Evolutionary conservation across 129 eudicot species (phyloP).

Genomic region (Flaveria bidentis): DNA sequence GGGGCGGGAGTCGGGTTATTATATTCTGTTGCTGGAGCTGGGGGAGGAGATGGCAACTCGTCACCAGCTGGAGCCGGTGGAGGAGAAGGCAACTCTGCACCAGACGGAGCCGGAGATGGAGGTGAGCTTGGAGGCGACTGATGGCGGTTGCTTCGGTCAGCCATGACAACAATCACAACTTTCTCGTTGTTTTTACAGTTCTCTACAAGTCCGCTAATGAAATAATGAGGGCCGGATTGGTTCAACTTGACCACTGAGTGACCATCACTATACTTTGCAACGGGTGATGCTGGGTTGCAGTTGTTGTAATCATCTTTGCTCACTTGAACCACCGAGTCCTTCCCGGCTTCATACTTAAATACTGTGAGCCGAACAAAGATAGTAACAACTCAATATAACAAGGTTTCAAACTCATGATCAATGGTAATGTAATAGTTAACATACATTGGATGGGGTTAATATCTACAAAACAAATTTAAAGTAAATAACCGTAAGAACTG

Average conservation of each 20-base stretch:
- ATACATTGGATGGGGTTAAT: too few species aligned
- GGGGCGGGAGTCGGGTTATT: constrained; percentile 45
- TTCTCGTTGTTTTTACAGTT: constrained; percentile 49
- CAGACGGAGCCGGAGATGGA: constrained; percentile 59
- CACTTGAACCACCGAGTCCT: constrained; percentile 76
- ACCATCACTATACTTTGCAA: constrained; percentile 37
- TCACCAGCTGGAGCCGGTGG: constrained; percentile 54
- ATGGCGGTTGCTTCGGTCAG: constrained; percentile 48
- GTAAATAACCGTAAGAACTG: too few species aligned
- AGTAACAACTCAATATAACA: too few species aligned
- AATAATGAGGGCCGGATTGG: constrained; percentile 49
- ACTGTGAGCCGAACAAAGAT: constrained; percentile 33
- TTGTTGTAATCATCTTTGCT: constrained; percentile 59
- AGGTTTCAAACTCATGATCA: too few species aligned
- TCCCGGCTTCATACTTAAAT: constrained; percentile 53
- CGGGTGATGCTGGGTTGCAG: constrained; percentile 51
- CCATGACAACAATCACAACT: constrained; percentile 45
- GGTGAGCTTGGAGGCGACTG: constrained; percentile 39
- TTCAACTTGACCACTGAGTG: constrained; percentile 31
- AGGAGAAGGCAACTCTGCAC: constrained; percentile 39
- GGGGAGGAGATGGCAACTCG: constrained; percentile 54
- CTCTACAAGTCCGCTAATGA: constrained; percentile 50
- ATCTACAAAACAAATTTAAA: too few species aligned
- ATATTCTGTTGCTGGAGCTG: constrained; percentile 44
- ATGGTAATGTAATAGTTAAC: too few species aligned